phyloP scores from a whole-genome alignment of 768 basidiomycete species.

The Auricularia auricula-judae region DNA sequence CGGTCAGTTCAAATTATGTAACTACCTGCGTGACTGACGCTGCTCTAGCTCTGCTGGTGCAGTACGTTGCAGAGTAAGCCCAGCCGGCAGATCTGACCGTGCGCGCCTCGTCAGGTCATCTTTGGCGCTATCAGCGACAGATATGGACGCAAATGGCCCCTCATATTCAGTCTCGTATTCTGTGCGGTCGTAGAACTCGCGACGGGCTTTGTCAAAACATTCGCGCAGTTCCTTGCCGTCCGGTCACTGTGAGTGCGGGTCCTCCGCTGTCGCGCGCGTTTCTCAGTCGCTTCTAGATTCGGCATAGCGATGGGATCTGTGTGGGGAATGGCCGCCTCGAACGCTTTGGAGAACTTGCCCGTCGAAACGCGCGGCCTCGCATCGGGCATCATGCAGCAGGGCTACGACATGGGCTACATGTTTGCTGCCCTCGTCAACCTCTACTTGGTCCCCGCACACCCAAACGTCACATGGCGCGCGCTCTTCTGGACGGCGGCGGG shows the following conservation, averaged over 20 bases:
- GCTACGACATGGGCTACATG: constrained; percentile 80
- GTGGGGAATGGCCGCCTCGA: constrained; percentile 76
- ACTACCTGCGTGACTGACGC: not conserved
- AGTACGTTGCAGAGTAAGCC: not conserved
- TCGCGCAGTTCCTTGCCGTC: constrained; percentile 66
- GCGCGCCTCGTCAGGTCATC: constrained; percentile 18
- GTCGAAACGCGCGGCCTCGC: constrained; percentile 77
- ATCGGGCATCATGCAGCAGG: constrained; percentile 78
- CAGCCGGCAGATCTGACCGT: not conserved
- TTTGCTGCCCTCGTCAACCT: constrained; percentile 78
- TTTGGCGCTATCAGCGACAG: constrained; percentile 84
- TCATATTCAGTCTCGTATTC: constrained; percentile 64
- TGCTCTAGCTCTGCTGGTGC: not conserved
- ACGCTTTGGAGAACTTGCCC: constrained; percentile 82
- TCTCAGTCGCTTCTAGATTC: constrained; percentile 1
- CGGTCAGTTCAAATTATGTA: not conserved
- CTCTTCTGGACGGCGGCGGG: constrained; percentile 76
- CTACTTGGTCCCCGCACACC: constrained; percentile 35
- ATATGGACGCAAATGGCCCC: constrained; percentile 89
- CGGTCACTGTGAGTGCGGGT: constrained; percentile 61
- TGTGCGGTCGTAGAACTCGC: constrained; percentile 66
- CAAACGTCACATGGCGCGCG: constrained; percentile 50
- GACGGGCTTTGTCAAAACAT: constrained; percentile 71
- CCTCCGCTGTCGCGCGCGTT: constrained; percentile 11
- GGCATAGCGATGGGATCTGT: constrained; percentile 76